Percentiles rank a stretch among this genome's conserved stretches.
phyloP scores from a whole-genome alignment of 495 filamentous ascomycete genomes.

The Neohortaea acidophila region DNA sequence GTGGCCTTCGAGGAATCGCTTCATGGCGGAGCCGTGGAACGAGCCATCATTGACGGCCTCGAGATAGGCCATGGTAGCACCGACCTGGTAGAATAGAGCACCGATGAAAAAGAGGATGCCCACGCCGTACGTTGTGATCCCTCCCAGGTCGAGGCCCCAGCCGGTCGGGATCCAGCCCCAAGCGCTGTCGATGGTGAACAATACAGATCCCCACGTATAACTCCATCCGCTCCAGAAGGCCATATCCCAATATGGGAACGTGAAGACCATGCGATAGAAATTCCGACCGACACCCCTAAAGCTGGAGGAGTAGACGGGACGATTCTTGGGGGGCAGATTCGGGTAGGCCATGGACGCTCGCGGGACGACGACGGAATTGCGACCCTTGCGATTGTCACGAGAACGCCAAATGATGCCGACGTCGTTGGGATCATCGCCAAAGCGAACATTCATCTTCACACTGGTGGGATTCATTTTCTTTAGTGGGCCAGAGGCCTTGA shows the following conservation, averaged over 20 bases:
- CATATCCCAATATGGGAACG: conserved; percentile 15
- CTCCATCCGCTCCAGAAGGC: conserved; percentile 15
- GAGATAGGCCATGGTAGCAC: conserved; percentile 11
- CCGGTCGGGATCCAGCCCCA: conserved; percentile 9
- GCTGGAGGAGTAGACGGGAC: too few species aligned
- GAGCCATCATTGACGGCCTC: conserved; percentile 18
- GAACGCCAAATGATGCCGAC: conserved; percentile 3
- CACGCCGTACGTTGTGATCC: conserved; percentile 6
- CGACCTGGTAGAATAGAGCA: conserved; percentile 12
- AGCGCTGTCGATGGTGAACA: conserved; percentile 11
- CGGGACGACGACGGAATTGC: conserved; percentile 1
- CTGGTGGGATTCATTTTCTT: conserved; percentile 3
- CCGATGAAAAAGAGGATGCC: conserved; percentile 13
- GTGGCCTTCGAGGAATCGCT: conserved; percentile 9
- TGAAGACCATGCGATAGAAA: conserved; percentile 12
- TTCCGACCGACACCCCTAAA: too few species aligned
- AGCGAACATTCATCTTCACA: conserved; percentile 1
- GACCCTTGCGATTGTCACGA: conserved; percentile 4
- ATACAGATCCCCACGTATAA: conserved; percentile 13
- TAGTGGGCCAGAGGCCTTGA: not conserved
- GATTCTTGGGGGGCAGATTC: too few species aligned
- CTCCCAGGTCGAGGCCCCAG: conserved; percentile 2
- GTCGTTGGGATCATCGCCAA: not conserved
- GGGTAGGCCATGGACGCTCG: too few species aligned
- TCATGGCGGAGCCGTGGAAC: conserved; percentile 12